These are phyloP conservation scores for Capronia epimyces DNA, from an alignment of 2,329 filamentous ascomycete species.

Conservation along the genomic window DNA sequence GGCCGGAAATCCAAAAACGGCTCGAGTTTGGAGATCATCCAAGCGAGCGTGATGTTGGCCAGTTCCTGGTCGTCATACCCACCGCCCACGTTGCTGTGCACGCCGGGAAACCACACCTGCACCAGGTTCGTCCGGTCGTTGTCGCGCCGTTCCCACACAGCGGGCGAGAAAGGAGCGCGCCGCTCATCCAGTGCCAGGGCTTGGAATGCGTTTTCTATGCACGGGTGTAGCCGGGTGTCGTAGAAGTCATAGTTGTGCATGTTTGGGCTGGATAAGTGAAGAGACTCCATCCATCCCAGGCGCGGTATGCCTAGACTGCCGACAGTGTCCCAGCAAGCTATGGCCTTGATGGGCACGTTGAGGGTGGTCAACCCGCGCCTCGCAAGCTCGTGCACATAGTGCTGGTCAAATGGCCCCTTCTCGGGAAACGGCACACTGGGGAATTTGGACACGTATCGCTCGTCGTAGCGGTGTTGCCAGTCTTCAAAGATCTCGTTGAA, in stretches of 20 bases:
- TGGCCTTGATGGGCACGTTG: slow-evolving; percentile 31
- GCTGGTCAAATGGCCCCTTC: slow-evolving; percentile 29
- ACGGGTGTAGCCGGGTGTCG: slow-evolving; percentile 32
- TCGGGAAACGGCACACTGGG: slow-evolving; percentile 31
- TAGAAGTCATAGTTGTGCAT: slow-evolving; percentile 34
- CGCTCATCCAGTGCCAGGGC: slow-evolving; percentile 34
- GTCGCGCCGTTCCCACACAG: slow-evolving; percentile 32
- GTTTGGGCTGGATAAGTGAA: slow-evolving; percentile 18
- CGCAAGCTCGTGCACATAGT: slow-evolving; percentile 29
- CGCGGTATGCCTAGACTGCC: slow-evolving; percentile 33
- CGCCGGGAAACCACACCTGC: slow-evolving; percentile 47
- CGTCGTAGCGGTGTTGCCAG: slow-evolving; percentile 29
- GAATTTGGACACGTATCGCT: slow-evolving; percentile 29
- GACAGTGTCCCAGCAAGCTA: slow-evolving; percentile 35
- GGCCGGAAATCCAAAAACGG: slow-evolving; percentile 30
- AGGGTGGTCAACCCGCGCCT: slow-evolving; percentile 23
- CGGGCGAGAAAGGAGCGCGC: slow-evolving; percentile 32
- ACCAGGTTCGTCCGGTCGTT: slow-evolving; percentile 34
- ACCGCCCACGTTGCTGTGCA: slow-evolving; percentile 46
- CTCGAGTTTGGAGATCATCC: slow-evolving; percentile 47
- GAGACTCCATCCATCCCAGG: slow-evolving; percentile 20
- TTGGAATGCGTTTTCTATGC: slow-evolving; percentile 35
- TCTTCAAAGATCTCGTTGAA: slow-evolving; percentile 34
- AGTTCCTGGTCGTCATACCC: slow-evolving; percentile 46
- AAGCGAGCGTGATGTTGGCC: slow-evolving; percentile 46